Evolutionary conservation across 352 stramenopile genomes (phyloP), one percentile per base, ranked within the genome.

Genomic region (Phytophthora constricta): DNA sequence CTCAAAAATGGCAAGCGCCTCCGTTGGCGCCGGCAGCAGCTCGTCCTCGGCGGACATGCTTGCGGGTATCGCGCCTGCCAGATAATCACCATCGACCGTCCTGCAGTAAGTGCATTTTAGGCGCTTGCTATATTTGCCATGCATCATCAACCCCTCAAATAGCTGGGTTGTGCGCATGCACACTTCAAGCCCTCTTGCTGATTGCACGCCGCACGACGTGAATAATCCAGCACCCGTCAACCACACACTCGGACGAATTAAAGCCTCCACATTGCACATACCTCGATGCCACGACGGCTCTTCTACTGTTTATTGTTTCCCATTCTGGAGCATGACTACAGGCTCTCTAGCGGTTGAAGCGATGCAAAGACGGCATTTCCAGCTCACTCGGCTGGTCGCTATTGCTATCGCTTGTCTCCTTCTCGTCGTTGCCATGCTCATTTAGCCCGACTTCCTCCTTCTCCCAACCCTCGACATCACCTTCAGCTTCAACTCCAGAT

Each of bases 1-100:
- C 25, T 84, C 72, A 49, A 78, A 92, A 5, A 60, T 68, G 5
- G 49, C 65, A 10, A 92, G 53, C 20, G 60, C 65, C 25, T 51
- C 52, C 5, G 77, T 86, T 8, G 83, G 81, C 34, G 76, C 65
- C 28, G 71, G 66, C 28, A 66, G 46, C 13, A 76, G 34, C 46
- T 62, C 60, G 11, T 62, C 42, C 37, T 65, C 49, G 10, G 39
- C 50, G 33, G 59, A 31, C 54, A 75, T 76, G 34, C 43, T 59
- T 61, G 47, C 41, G 41, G 33, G 58, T 66, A 67, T 56, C 39
- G 49, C 28, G 17, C 3, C 50, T 47, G 51, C 46, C 56, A 55
- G 11, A 22, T 55, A 28, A 20, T 42, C 59, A 66, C 53, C 46
- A 59, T n/a, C 53, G 50, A 49, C 19, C 45, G 42, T 34, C 0